A percentile compares a stretch with the other conserved stretches of the same genome.
phyloP scores from a whole-genome alignment of 176 grass and related monocot species.

The Carex parvula region DNA sequence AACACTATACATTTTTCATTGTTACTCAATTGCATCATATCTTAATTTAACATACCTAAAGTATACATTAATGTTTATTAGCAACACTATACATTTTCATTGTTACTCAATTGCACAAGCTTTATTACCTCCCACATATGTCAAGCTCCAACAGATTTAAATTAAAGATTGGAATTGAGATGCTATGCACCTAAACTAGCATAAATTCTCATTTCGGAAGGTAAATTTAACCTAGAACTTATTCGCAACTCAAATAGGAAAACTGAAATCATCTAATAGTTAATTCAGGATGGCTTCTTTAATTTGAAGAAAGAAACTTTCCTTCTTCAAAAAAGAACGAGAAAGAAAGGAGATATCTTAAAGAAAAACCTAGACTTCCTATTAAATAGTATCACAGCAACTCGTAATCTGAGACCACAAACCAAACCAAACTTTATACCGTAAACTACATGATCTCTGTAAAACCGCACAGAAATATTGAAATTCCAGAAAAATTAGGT shows the following conservation, averaged over 20 bases:
- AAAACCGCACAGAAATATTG: neutral
- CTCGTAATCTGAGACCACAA: neutral
- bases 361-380: neutral
- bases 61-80: neutral
- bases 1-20: neutral
- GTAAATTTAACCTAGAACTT: neutral
- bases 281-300: neutral
- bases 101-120: neutral
- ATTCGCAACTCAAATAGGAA: neutral
- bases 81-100: neutral
- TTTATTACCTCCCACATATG: neutral
- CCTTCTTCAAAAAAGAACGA: neutral
- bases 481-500: neutral
- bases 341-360: neutral
- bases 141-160: neutral
- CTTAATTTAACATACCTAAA: neutral
- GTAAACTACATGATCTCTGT: neutral
- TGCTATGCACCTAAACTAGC: neutral
- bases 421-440: neutral
- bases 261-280: neutral
- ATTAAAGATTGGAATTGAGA: neutral
- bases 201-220: neutral
- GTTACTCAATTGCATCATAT: neutral
- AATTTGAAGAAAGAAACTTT: neutral
- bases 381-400: neutral